These are phyloP conservation scores for Raffaelea albimanens DNA, from an alignment of 2,329 filamentous ascomycete genomes.

Conservation along the genomic window DNA sequence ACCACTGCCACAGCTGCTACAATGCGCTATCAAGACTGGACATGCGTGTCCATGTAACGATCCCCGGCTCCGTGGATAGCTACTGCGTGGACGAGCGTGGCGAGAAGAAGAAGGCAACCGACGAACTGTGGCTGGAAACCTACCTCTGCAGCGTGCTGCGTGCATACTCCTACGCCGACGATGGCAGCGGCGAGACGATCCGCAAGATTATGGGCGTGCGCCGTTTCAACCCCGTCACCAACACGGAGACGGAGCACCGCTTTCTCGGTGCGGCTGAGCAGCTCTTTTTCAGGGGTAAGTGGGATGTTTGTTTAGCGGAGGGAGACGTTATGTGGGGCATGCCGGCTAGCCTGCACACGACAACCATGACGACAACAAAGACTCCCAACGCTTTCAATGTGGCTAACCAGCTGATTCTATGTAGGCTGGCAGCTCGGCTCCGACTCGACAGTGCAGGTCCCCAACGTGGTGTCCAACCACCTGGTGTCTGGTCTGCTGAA, in stretches of 20 bases:
- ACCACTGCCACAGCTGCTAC: conserved; percentile 56
- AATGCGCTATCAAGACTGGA: conserved; percentile 98
- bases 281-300: conserved; percentile 80
- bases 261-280: conserved; percentile 92
- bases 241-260: conserved; percentile 94
- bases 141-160: conserved; percentile 91
- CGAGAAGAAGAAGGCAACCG: conserved; percentile 85
- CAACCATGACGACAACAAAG: conserved; percentile 1
- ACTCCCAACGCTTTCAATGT: neutral
- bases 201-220: conserved; percentile 96
- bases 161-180: conserved; percentile 93
- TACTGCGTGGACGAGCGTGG: conserved; percentile 97
- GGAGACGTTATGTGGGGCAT: too few species aligned
- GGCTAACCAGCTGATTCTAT: too few species aligned
- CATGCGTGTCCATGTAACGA: conserved; percentile 97
- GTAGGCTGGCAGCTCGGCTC: conserved; percentile 90
- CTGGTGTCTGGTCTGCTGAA: conserved; percentile 85
- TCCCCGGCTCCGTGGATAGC: conserved; percentile 91
- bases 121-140: conserved; percentile 93
- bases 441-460: conserved; percentile 93
- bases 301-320: neutral
- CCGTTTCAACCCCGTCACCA: conserved; percentile 94
- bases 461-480: conserved; percentile 93
- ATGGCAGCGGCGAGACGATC: conserved; percentile 88
- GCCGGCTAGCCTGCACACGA: conserved; percentile 8